Evolutionary conservation across 2,329 filamentous ascomycete genomes (phyloP).

Genomic region (Botrytis hyacinthi): DNA sequence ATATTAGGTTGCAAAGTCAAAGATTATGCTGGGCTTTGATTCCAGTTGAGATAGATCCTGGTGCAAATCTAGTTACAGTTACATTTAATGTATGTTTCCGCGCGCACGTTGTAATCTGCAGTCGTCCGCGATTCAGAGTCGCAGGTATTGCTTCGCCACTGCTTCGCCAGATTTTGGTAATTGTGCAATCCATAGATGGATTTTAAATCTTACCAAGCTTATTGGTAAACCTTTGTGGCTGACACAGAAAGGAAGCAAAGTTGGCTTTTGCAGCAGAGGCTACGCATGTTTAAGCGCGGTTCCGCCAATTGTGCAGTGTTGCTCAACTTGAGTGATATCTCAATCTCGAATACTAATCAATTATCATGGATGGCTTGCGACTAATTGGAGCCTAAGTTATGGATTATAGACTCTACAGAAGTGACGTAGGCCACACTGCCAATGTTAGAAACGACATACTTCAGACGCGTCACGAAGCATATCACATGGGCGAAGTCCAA

Average conservation of each 20-base stretch:
- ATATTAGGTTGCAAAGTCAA: not conserved
- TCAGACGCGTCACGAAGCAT: not conserved
- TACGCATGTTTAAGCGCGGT: not conserved
- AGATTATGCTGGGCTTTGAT: not conserved
- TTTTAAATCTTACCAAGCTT: not conserved
- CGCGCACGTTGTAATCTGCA: not conserved
- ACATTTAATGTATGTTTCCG: not conserved
- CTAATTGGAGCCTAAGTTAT: not conserved
- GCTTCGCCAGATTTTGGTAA: not conserved
- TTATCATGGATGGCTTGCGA: not conserved
- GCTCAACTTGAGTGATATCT: not conserved
- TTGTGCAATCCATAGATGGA: not conserved
- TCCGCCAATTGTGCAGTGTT: not conserved
- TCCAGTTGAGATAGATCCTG: not conserved
- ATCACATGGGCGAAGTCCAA: not conserved
- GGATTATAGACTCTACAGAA: not conserved
- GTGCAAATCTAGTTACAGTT: not conserved
- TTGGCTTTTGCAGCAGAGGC: not conserved
- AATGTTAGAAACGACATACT: not conserved
- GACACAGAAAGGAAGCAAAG: not conserved
- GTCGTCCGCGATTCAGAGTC: not conserved
- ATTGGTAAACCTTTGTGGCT: not conserved
- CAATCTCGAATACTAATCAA: not conserved
- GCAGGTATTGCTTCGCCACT: not conserved
- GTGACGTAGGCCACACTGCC: not conserved